Evolutionary conservation across 139 green algal species (phyloP), one percentile per base, ranked within the genome.

Genomic region (Chlamydomonas schloesseri): DNA sequence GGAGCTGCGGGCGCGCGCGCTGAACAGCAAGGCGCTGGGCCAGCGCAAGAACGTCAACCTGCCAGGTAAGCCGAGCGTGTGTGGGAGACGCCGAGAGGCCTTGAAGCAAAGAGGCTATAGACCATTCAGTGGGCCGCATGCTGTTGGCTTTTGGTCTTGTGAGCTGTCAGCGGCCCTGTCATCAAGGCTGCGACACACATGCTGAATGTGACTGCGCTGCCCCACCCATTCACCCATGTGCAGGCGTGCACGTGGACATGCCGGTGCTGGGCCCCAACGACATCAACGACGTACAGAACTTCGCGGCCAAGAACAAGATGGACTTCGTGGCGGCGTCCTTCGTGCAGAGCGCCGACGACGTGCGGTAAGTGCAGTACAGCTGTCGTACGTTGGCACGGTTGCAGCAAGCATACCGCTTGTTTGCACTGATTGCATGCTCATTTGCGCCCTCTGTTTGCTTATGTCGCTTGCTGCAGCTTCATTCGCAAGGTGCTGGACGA

Each of bases 21-120:
- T 92, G 20, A 93, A 92, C 88, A 89, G 34, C 62, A 90, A 94
- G 78, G 88, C 70, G 64, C 88, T 95, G 82, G 92, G 90, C 23
- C 91, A 97, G 91, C 91, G 94, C 62, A 98, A 98, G 91, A 97
- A 97, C 88, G 91, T 91, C 90, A 97, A 97, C 90, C 89, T 97
- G 65, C 95, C 95, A 3, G 95, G 93, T 83, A 37, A 21, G 77
- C 2, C 28, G 5, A 36, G 10, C 26, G n/a, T n/a, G n/a, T n/a
- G n/a, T n/a, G 17, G 21, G 58, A 13, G 18, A 5, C 18, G n/a
- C n/a, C n/a, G n/a, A n/a, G n/a, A n/a, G n/a, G n/a, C n/a, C n/a
- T n/a, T n/a, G n/a, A n/a, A n/a, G n/a, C n/a, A n/a, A n/a, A n/a
- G n/a, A n/a, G n/a, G n/a, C n/a, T n/a, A n/a, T n/a, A n/a, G n/a